Evolutionary conservation across 345 rosid species (phyloP).

Genomic region (Pseudoturritis turrita): DNA sequence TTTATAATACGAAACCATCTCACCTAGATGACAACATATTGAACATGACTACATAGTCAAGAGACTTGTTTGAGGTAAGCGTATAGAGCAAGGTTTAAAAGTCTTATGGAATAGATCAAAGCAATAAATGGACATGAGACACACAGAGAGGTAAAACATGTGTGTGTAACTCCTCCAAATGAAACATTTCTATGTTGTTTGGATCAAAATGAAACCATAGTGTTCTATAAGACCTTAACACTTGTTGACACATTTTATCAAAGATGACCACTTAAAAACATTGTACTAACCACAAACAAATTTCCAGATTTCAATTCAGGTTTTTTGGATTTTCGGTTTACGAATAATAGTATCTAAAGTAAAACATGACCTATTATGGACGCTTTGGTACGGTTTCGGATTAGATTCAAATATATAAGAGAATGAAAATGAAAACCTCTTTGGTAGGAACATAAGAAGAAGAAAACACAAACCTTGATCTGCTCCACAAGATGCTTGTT

Average conservation of each 20-base stretch:
- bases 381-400: too few species aligned
- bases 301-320: background rate
- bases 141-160: background rate
- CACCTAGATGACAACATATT: background rate
- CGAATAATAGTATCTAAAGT: too few species aligned
- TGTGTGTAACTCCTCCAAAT: background rate
- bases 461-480: slow-evolving; percentile 30
- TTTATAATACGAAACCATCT: background rate
- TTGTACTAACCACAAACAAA: background rate
- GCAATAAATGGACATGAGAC: background rate
- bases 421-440: background rate
- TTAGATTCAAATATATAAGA: too few species aligned
- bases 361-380: too few species aligned
- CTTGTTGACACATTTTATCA: background rate
- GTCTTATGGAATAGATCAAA: background rate
- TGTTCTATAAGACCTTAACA: background rate
- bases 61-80: background rate
- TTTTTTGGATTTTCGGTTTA: too few species aligned
- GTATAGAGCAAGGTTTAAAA: background rate
- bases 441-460: background rate
- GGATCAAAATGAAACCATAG: background rate
- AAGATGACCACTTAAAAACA: too few species aligned
- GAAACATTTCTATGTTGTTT: background rate
- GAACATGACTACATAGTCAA: background rate
- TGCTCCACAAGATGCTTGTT: slow-evolving; percentile 32